Evolutionary conservation across 2,329 filamentous ascomycete genomes (phyloP).

Genomic region (Sphaerulina musiva): DNA sequence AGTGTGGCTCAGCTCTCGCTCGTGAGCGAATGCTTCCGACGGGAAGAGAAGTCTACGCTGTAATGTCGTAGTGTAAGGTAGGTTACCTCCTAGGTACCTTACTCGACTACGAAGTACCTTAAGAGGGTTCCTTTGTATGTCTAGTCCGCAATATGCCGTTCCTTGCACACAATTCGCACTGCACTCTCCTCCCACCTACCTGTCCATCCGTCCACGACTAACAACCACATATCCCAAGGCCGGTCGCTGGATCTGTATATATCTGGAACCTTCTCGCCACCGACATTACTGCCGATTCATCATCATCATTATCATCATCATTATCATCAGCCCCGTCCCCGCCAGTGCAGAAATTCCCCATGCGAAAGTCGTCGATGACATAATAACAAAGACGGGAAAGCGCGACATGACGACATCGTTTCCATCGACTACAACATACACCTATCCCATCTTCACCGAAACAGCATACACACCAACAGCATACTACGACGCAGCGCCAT

Average conservation of each 20-base stretch:
- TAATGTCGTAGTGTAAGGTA: too few relatives aligned
- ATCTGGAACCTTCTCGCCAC: constrained; percentile 5
- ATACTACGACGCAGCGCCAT: not conserved
- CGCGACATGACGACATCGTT: not conserved
- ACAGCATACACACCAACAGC: not conserved
- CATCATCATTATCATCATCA: not conserved
- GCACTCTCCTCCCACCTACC: not conserved
- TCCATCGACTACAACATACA: constrained; percentile 1
- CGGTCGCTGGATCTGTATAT: not conserved
- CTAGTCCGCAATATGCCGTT: not conserved
- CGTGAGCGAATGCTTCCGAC: not conserved
- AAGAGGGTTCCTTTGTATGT: not conserved
- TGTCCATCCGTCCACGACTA: not conserved
- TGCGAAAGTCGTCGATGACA: too few relatives aligned
- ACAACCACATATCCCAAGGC: not conserved
- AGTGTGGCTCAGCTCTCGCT: constrained; percentile 3
- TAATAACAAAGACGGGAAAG: not conserved
- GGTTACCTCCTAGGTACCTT: too few relatives aligned
- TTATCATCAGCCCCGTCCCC: not conserved
- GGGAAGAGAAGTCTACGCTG: not conserved
- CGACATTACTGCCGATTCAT: not conserved
- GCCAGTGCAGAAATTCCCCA: too few relatives aligned
- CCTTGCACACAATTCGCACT: not conserved
- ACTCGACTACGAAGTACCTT: too few relatives aligned
- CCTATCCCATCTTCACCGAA: not conserved